phyloP scores from a whole-genome alignment of 2,329 filamentous ascomycete species.

The Ceratocystiopsis sp. region DNA sequence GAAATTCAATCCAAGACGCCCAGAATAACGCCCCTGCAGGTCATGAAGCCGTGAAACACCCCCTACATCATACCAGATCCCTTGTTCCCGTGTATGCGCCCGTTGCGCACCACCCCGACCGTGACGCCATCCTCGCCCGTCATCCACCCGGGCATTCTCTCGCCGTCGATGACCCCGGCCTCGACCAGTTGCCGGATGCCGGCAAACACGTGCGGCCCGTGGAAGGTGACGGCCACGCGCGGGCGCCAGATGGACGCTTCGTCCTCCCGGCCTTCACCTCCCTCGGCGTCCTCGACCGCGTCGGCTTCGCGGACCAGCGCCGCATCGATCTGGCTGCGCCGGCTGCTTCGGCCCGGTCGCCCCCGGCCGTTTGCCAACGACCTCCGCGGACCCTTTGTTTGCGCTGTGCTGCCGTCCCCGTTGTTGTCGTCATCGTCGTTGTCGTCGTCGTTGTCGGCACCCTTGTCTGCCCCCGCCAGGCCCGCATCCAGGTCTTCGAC shows the following conservation, averaged over 20 bases:
- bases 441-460: slow-evolving; percentile 7
- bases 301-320: slow-evolving; percentile 11
- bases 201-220: slow-evolving; percentile 63
- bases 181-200: slow-evolving; percentile 67
- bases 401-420: too few relatives aligned
- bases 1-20: background rate
- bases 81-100: slow-evolving; percentile 43
- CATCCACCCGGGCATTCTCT: slow-evolving; percentile 77
- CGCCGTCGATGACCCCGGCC: slow-evolving; percentile 55
- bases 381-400: too few relatives aligned
- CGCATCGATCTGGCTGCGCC: slow-evolving; percentile 2
- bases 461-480: slow-evolving; percentile 1
- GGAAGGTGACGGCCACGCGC: slow-evolving; percentile 48
- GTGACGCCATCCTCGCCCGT: slow-evolving; percentile 75
- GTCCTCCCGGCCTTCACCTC: slow-evolving; percentile 11
- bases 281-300: slow-evolving; percentile 7
- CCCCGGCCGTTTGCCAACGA: too few relatives aligned
- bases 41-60: background rate
- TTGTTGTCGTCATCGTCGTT: background rate
- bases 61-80: slow-evolving; percentile 31
- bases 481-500: background rate
- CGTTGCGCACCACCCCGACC: slow-evolving; percentile 48
- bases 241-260: slow-evolving; percentile 30
- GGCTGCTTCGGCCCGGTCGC: slow-evolving; percentile 7
- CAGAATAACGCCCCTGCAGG: background rate